A percentile compares a stretch with the other conserved stretches of the same genome.
These are phyloP conservation scores for Chrysanthemum lavandulifolium DNA, from an alignment of 129 eudicot genomes.

Conservation along the genomic window DNA sequence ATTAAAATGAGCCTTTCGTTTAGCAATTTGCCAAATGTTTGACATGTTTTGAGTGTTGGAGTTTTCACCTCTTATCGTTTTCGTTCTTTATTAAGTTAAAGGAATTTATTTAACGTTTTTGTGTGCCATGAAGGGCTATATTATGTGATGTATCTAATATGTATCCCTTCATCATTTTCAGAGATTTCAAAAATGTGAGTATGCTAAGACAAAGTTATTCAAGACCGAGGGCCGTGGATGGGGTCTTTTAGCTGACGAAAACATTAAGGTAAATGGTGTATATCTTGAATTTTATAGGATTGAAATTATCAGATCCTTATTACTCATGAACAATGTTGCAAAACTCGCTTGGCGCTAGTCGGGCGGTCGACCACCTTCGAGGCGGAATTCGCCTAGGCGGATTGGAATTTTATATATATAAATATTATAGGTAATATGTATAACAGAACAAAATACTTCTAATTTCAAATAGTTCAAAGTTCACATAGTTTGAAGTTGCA, in stretches of 20 bases:
- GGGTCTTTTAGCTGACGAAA: constrained; percentile 87
- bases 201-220: constrained; percentile 76
- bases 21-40: neutral
- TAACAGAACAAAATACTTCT: too few species aligned
- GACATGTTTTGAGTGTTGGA: neutral
- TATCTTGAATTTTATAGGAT: constrained; percentile 18
- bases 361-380: too few species aligned
- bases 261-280: constrained; percentile 56
- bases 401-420: too few species aligned
- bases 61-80: neutral
- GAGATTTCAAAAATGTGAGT: constrained; percentile 87
- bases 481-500: too few species aligned
- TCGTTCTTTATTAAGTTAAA: constrained; percentile 1
- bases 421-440: too few species aligned
- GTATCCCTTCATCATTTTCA: constrained; percentile 33
- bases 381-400: too few species aligned
- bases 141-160: constrained; percentile 3
- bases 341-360: too few species aligned
- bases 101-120: neutral
- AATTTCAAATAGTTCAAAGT: too few species aligned
- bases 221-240: constrained; percentile 94
- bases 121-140: constrained; percentile 9
- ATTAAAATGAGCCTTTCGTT: neutral
- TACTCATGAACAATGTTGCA: neutral
- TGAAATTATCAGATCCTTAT: neutral